Evolutionary conservation across 441 rosid genomes (phyloP).

Genomic region (Euphorbia celastroides): DNA sequence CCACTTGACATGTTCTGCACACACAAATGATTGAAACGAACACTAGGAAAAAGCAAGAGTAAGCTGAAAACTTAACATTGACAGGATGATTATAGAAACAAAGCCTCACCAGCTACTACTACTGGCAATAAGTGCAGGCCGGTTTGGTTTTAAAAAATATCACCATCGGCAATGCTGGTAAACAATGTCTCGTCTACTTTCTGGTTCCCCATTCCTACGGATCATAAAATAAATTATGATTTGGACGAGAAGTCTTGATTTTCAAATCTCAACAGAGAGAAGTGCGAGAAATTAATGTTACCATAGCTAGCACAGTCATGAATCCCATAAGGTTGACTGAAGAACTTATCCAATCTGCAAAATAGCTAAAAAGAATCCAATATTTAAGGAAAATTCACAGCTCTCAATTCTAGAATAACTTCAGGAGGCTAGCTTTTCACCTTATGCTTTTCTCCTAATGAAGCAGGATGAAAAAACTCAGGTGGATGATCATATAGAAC

Average conservation of each 20-base stretch:
- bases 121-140: constrained; percentile 92
- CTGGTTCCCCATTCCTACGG: constrained; percentile 27
- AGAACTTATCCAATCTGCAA: constrained; percentile 58
- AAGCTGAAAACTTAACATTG: not conserved
- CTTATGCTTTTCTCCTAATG: constrained; percentile 71
- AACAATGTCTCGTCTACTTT: constrained; percentile 50
- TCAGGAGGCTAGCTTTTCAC: constrained; percentile 29
- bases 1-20: not conserved
- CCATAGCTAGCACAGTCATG: constrained; percentile 61
- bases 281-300: constrained; percentile 23
- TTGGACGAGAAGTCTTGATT: constrained; percentile 3
- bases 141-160: constrained; percentile 48
- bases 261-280: not conserved
- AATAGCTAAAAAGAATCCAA: constrained; percentile 54
- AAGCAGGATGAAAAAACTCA: constrained; percentile 72
- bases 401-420: not conserved
- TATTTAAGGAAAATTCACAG: constrained; percentile 15
- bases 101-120: constrained; percentile 87
- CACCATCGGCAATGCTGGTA: constrained; percentile 36
- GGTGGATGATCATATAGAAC: constrained; percentile 96
- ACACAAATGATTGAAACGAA: not conserved
- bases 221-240: constrained; percentile 18
- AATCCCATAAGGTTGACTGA: constrained; percentile 47
- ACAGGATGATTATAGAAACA: not conserved
- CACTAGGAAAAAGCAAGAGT: not conserved